phyloP scores from a whole-genome alignment of 352 stramenopile species.

The Globisporangium echinulatum region DNA sequence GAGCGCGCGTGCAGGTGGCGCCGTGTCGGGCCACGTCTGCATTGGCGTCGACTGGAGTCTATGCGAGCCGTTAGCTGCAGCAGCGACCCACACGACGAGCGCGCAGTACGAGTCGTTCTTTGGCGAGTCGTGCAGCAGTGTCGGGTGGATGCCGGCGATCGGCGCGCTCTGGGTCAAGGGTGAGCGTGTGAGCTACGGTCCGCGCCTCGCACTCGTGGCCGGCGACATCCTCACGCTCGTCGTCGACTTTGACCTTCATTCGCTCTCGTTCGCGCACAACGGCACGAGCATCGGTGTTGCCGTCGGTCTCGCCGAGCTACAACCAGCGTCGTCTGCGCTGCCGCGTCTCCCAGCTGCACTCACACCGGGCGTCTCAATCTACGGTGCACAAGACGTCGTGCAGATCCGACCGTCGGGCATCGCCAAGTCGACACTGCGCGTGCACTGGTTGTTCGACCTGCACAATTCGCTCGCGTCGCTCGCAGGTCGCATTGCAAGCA shows the following conservation, averaged over 20 bases:
- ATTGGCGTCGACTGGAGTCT: conserved; percentile 60
- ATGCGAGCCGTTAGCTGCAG: conserved; percentile 8
- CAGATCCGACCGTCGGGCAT: conserved; percentile 68
- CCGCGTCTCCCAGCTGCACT: conserved; percentile 29
- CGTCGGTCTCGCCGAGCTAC: conserved; percentile 35
- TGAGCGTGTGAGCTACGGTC: conserved; percentile 41
- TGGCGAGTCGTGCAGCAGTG: conserved; percentile 37
- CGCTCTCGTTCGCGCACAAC: conserved; percentile 71
- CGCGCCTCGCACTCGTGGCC: conserved; percentile 27
- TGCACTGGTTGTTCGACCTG: conserved; percentile 83
- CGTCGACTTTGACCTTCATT: conserved; percentile 73
- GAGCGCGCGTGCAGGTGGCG: conserved; percentile 50
- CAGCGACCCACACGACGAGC: background rate
- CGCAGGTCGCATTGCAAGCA: conserved; percentile 55
- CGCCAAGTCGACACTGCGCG: conserved; percentile 63
- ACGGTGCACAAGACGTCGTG: conserved; percentile 62
- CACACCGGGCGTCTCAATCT: conserved; percentile 59
- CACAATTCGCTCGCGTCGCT: conserved; percentile 72
- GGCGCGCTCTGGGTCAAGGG: conserved; percentile 69
- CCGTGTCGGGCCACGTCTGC: conserved; percentile 68
- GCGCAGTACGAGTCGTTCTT: conserved; percentile 32
- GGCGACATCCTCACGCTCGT: conserved; percentile 72
- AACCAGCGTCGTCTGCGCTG: conserved; percentile 23
- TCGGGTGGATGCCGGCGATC: conserved; percentile 84
- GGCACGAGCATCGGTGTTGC: conserved; percentile 48